Percentiles rank a stretch among this genome's conserved stretches.
Evolutionary conservation across 1,284 basidiomycete species (phyloP).

Genomic region (Cerioporus squamosus): DNA sequence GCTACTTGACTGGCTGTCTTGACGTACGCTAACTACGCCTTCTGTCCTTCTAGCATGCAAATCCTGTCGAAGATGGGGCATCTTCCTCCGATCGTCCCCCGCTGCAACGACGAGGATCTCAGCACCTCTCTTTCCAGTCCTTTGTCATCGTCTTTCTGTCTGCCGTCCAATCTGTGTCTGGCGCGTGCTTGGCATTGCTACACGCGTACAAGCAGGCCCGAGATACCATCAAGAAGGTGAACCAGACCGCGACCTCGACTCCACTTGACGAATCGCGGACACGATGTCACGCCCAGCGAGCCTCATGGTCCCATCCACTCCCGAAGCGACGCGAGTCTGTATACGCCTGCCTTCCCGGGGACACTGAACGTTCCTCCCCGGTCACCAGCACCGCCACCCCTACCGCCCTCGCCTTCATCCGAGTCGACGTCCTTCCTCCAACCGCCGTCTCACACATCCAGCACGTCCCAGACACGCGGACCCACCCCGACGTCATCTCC

Average conservation of each 20-base stretch:
- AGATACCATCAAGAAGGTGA: constrained; percentile 67
- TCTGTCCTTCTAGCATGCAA: background rate
- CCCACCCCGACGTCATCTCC: constrained; percentile 4
- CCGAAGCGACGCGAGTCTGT: background rate
- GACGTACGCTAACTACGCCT: constrained; percentile 7
- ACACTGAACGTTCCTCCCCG: constrained; percentile 10
- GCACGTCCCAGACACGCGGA: constrained; percentile 11
- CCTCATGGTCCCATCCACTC: background rate
- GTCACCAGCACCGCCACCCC: background rate
- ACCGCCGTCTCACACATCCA: constrained; percentile 16
- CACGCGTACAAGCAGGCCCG: constrained; percentile 69
- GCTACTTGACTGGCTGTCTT: background rate
- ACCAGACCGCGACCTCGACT: constrained; percentile 40
- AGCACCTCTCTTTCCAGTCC: constrained; percentile 57
- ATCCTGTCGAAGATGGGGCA: background rate
- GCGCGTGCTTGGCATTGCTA: constrained; percentile 65
- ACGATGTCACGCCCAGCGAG: too few relatives aligned
- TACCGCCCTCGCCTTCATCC: constrained; percentile 14
- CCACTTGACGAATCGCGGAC: constrained; percentile 8
- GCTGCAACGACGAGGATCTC: constrained; percentile 26
- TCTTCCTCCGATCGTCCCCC: constrained; percentile 14
- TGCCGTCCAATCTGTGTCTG: constrained; percentile 71
- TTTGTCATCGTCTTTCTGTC: constrained; percentile 72
- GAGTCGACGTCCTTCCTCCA: constrained; percentile 16
- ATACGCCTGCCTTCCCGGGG: constrained; percentile 14